A percentile compares a stretch with the other conserved stretches of the same genome.
Evolutionary conservation across 805 yeast species (phyloP).

Genomic region (Debaryomyces prosopidis): DNA sequence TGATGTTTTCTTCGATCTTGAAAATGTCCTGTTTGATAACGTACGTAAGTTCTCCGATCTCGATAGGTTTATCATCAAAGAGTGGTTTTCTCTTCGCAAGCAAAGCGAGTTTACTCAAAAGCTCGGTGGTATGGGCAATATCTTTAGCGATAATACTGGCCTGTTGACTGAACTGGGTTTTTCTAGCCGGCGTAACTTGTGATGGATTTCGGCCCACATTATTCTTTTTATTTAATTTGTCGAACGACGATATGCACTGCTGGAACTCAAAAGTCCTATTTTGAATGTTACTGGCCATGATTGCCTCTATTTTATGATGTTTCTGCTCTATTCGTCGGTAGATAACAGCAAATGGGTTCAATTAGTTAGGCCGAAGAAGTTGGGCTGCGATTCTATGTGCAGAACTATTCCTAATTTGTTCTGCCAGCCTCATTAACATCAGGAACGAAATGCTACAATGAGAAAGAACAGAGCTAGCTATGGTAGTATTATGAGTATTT

Average conservation of each 20-base stretch:
- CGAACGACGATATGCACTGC: constrained; percentile 80
- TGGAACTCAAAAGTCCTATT: constrained; percentile 93
- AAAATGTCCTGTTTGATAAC: constrained; percentile 86
- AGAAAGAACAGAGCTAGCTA: too few species aligned
- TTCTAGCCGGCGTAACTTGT: constrained; percentile 24
- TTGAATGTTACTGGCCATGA: constrained; percentile 42
- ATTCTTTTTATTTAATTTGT: constrained; percentile 54
- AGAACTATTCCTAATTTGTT: too few species aligned
- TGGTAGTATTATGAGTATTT: too few species aligned
- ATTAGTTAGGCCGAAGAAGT: too few species aligned
- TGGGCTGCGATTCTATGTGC: too few species aligned
- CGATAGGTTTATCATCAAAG: constrained; percentile 92
- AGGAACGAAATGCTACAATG: too few species aligned
- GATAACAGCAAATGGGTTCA: background rate
- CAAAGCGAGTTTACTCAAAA: constrained; percentile 76
- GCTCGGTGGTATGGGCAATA: constrained; percentile 79
- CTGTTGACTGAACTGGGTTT: constrained; percentile 47
- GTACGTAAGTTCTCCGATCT: constrained; percentile 87
- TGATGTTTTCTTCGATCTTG: constrained; percentile 70
- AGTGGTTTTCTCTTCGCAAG: constrained; percentile 88
- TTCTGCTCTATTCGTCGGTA: background rate
- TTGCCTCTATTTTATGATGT: background rate
- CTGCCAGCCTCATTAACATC: too few species aligned
- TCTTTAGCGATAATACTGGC: constrained; percentile 89
- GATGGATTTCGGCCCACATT: constrained; percentile 20